Evolutionary conservation across 768 basidiomycete genomes (phyloP), one percentile per base, ranked within the genome.

Genomic region (Boletellus ananas): DNA sequence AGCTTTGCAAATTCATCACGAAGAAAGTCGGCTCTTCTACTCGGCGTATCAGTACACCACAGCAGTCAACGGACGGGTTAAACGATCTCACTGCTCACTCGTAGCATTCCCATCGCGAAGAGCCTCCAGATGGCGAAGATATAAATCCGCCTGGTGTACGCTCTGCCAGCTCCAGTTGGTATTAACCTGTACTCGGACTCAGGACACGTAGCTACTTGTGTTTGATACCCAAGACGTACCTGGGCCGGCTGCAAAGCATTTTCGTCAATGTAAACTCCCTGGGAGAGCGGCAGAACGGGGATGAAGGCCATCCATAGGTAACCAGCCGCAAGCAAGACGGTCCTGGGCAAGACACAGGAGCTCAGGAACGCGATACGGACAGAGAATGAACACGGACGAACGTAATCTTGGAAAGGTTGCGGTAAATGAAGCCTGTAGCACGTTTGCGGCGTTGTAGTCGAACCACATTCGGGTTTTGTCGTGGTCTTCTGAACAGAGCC

Each of bases 241-340:
- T 95, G 93, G 6, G 80, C 85, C 10, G 96, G 94, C 61, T 94
- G 91, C 17, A 99, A 70, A 1, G 96, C 95, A 66, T 98, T 96
- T 72, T 99, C 96, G 65, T 95, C 93, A 43, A 95, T 87, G 64
- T 92, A 95, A 9, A 84, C 89, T 9, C 72, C 66, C 55, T 81
- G 77, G 16, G 82, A 84, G 5, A 94, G 74, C 1, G 70, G 70
- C 6, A 81, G 73, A 12, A 77, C 75, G 4, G 94, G 94, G 45
- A 96, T 74, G 6, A 79, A 70, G n/a, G 85, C 56, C 69, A 96
- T 79, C 92, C 94, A 98, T n/a, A 80, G 43, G 65, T 90, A 83
- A 12, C 93, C 93, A 5, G 72, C 70, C 21, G 74, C 45, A 45
- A 91, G 77, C 21, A 96, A 69, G 5, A 71, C 38, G 3, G 77